These are phyloP conservation scores for Exophiala sp. DNA, from an alignment of 2,329 filamentous ascomycete genomes.

Conservation along the genomic window DNA sequence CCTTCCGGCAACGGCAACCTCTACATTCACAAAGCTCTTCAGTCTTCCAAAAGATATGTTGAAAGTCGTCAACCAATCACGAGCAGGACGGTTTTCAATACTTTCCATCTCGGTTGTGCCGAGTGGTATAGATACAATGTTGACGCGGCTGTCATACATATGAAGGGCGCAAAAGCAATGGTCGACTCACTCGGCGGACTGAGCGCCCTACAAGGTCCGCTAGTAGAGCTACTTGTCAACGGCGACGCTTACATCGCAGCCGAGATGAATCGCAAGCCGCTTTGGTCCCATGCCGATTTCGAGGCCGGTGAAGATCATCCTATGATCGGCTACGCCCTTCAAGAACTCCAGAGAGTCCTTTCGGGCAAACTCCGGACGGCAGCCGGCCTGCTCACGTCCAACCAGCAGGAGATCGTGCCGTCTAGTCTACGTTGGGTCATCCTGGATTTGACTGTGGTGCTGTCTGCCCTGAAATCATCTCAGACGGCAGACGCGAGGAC, in stretches of 20 bases:
- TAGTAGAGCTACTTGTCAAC: constrained; percentile 18
- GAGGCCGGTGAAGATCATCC: constrained; percentile 16
- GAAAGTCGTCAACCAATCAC: constrained; percentile 11
- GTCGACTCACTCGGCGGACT: constrained; percentile 18
- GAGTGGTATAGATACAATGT: constrained; percentile 21
- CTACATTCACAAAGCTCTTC: constrained; percentile 18
- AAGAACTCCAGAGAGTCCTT: constrained; percentile 11
- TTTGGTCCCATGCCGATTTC: constrained; percentile 14
- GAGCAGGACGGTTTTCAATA: constrained; percentile 15
- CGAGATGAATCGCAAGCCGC: constrained; percentile 10
- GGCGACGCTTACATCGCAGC: constrained; percentile 19
- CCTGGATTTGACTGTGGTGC: constrained; percentile 10
- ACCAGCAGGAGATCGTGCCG: constrained; percentile 11
- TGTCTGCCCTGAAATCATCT: constrained; percentile 6
- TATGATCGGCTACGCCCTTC: constrained; percentile 13
- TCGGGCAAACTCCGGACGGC: constrained; percentile 5
- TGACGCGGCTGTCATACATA: constrained; percentile 15
- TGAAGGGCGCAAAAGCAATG: constrained; percentile 17
- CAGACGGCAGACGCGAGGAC: background rate
- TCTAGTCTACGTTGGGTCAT: constrained; percentile 14
- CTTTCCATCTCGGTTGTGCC: constrained; percentile 17
- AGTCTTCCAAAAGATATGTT: constrained; percentile 15
- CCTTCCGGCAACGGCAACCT: background rate
- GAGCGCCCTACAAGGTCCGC: constrained; percentile 10
- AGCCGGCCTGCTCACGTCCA: constrained; percentile 10